Percentiles rank a stretch among this genome's conserved stretches.
phyloP scores from a whole-genome alignment of 2,329 filamentous ascomycete genomes.

The Neofusicoccum ribis region DNA sequence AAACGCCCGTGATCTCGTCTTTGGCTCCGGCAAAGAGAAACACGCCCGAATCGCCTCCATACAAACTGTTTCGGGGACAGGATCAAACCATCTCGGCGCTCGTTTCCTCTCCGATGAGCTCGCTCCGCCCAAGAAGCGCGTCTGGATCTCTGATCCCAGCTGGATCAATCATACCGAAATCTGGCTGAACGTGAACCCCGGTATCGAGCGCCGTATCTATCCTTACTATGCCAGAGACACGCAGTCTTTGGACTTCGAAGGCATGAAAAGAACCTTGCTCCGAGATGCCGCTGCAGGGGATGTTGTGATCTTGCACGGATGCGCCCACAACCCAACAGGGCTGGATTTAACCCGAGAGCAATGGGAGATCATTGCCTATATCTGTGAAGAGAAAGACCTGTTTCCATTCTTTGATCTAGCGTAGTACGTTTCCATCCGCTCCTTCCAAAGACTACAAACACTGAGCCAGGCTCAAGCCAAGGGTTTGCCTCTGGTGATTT shows the following conservation, averaged over 20 bases:
- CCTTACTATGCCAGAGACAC: conserved; percentile 31
- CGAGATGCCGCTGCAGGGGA: conserved; percentile 28
- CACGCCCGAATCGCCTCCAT: conserved; percentile 27
- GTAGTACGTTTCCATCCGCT: conserved; percentile 23
- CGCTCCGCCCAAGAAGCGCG: conserved; percentile 25
- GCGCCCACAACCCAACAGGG: conserved; percentile 42
- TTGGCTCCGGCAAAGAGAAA: conserved; percentile 23
- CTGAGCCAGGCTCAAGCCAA: conserved; percentile 23
- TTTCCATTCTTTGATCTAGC: conserved; percentile 41
- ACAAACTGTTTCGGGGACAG: conserved; percentile 41
- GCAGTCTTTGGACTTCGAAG: conserved; percentile 31
- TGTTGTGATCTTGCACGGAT: conserved; percentile 39
- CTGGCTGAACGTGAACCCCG: conserved; percentile 27
- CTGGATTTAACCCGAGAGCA: conserved; percentile 36
- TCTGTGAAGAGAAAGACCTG: conserved; percentile 31
- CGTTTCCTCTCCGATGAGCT: conserved; percentile 26
- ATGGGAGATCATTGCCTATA: conserved; percentile 34
- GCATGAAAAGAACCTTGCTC: conserved; percentile 28
- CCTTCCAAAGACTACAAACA: neutral
- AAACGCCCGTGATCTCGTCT: conserved; percentile 27
- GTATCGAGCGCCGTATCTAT: conserved; percentile 22
- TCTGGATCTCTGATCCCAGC: conserved; percentile 35
- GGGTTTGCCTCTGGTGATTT: conserved; percentile 39
- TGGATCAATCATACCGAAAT: conserved; percentile 36
- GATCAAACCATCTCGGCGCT: conserved; percentile 35